These are phyloP conservation scores for Plasmopara viticola DNA, from an alignment of 352 stramenopile genomes.

Conservation along the genomic window DNA sequence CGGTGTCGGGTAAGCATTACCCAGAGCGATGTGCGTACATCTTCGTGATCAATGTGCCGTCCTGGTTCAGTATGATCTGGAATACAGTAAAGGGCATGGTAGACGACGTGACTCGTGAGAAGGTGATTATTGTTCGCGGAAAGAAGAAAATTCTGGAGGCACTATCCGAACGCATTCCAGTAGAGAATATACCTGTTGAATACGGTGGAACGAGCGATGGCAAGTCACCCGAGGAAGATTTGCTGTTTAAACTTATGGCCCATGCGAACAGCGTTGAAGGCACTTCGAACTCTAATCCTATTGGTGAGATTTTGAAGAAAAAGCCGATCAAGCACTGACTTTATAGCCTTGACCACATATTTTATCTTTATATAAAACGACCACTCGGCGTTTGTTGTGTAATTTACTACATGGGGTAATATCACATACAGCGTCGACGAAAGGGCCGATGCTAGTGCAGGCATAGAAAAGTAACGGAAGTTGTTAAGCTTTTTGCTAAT, in stretches of 20 bases:
- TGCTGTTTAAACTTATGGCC: constrained; percentile 71
- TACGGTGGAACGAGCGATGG: constrained; percentile 63
- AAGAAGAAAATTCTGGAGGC: constrained; percentile 82
- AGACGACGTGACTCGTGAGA: constrained; percentile 90
- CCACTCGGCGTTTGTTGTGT: too few relatives aligned
- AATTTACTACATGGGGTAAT: too few relatives aligned
- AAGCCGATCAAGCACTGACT: constrained; percentile 39
- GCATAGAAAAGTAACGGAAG: too few relatives aligned
- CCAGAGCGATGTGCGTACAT: constrained; percentile 91
- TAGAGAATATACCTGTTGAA: constrained; percentile 76
- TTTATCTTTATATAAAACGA: too few relatives aligned
- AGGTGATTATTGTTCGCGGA: constrained; percentile 86
- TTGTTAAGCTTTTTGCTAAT: too few relatives aligned
- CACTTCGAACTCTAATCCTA: constrained; percentile 47
- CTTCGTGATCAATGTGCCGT: constrained; percentile 92
- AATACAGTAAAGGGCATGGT: constrained; percentile 90
- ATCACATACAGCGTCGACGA: too few relatives aligned
- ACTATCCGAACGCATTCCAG: constrained; percentile 57
- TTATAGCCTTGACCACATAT: neutral
- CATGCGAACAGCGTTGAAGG: constrained; percentile 62
- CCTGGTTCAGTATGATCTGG: constrained; percentile 91
- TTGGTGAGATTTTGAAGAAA: constrained; percentile 40
- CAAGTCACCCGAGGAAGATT: constrained; percentile 56
- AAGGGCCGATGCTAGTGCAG: too few relatives aligned
- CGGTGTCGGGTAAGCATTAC: constrained; percentile 88